These are phyloP conservation scores for Dipteronia dyeriana DNA, from an alignment of 345 rosid genomes.

Conservation along the genomic window DNA sequence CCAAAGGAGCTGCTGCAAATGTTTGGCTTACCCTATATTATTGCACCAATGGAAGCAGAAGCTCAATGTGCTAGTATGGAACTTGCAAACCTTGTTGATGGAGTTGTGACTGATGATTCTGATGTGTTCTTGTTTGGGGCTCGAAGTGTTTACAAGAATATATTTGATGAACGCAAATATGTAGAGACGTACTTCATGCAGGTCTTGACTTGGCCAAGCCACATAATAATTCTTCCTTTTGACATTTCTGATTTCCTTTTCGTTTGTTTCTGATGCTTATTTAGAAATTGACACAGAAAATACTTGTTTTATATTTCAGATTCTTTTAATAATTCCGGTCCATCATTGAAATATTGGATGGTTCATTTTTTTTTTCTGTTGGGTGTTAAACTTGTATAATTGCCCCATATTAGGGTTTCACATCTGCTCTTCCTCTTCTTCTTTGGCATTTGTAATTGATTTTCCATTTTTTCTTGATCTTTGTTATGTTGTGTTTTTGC, in stretches of 20 bases:
- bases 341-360: background rate
- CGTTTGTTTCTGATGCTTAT: conserved; percentile 1
- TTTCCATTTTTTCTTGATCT: background rate
- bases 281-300: background rate
- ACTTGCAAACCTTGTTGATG: conserved; percentile 82
- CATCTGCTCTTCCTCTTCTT: background rate
- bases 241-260: conserved; percentile 7
- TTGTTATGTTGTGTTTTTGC: background rate
- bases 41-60: conserved; percentile 99
- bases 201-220: conserved; percentile 41
- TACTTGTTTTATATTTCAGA: background rate
- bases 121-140: conserved; percentile 95
- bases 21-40: conserved; percentile 94
- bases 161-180: conserved; percentile 96
- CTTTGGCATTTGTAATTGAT: conserved; percentile 1
- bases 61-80: conserved; percentile 98
- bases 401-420: background rate
- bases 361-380: background rate
- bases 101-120: conserved; percentile 95
- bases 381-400: background rate
- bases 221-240: background rate
- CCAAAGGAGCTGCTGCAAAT: conserved; percentile 90
- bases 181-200: conserved; percentile 94
- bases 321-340: background rate
- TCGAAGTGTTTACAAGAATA: conserved; percentile 86